These are phyloP conservation scores for Oryza meyeriana DNA, from an alignment of 176 grass and related monocot genomes.

Conservation along the genomic window DNA sequence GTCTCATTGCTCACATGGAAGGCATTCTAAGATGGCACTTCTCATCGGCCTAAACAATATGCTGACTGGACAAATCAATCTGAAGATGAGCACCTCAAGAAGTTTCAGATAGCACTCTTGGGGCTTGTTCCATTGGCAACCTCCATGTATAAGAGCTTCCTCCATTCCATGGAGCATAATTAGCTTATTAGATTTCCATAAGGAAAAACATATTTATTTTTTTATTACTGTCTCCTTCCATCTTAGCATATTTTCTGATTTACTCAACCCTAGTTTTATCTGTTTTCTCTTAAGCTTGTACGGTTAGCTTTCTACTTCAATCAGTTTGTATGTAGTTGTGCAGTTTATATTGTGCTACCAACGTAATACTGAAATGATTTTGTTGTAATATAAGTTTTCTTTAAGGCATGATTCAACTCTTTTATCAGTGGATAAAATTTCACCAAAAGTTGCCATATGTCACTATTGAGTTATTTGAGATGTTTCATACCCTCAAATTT, in stretches of 20 bases:
- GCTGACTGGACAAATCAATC: slow-evolving; percentile 60
- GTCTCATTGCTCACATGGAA: slow-evolving; percentile 58
- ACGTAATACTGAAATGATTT: background rate
- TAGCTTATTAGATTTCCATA: slow-evolving; percentile 36
- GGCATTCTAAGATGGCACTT: slow-evolving; percentile 74
- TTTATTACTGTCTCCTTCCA: background rate
- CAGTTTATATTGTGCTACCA: background rate
- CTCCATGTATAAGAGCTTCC: slow-evolving; percentile 51
- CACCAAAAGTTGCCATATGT: background rate
- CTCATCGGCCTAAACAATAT: slow-evolving; percentile 82
- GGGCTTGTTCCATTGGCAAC: slow-evolving; percentile 58
- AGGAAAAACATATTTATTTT: background rate
- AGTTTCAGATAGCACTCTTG: slow-evolving; percentile 69
- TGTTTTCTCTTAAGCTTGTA: background rate
- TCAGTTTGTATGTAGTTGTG: background rate
- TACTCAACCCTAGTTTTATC: background rate
- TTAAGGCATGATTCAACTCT: background rate
- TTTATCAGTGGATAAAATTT: background rate
- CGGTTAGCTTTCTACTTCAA: background rate
- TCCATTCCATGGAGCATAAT: background rate
- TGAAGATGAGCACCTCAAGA: slow-evolving; percentile 78
- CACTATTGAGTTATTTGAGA: background rate
- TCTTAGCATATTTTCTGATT: slow-evolving; percentile 31
- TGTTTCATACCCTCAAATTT: background rate
- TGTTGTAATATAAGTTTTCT: background rate